These are phyloP conservation scores for Emericellopsis terricola DNA, from an alignment of 495 filamentous ascomycete genomes.

Conservation along the genomic window DNA sequence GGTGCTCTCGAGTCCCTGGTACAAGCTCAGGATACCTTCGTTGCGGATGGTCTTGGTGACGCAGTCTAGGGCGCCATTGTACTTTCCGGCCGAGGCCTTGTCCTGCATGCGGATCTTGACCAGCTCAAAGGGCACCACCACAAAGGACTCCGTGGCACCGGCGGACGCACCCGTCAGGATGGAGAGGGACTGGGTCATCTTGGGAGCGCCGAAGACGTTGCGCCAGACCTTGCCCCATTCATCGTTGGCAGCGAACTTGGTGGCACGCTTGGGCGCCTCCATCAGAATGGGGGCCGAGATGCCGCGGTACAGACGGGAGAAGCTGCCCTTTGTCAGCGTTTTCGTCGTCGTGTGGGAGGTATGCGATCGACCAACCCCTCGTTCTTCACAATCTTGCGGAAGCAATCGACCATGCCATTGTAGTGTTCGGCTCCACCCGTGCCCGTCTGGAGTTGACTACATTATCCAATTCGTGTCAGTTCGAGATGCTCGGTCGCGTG, in stretches of 20 bases:
- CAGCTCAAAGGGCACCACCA: constrained; percentile 78
- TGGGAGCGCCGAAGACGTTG: constrained; percentile 55
- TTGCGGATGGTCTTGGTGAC: constrained; percentile 61
- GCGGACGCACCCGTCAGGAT: constrained; percentile 86
- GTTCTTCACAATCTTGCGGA: constrained; percentile 84
- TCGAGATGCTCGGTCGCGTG: neutral
- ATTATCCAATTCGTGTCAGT: constrained; percentile 10
- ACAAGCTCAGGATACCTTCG: constrained; percentile 77
- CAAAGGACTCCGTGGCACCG: constrained; percentile 88
- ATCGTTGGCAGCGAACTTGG: constrained; percentile 97
- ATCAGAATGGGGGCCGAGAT: constrained; percentile 93
- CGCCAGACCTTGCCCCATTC: constrained; percentile 91
- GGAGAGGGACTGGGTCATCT: constrained; percentile 82
- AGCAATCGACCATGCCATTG: constrained; percentile 95
- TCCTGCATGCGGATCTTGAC: constrained; percentile 96
- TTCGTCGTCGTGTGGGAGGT: neutral
- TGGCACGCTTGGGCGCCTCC: constrained; percentile 97
- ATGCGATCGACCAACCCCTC: constrained; percentile 52
- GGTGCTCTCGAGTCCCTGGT: constrained; percentile 91
- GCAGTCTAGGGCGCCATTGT: constrained; percentile 83
- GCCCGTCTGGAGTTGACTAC: constrained; percentile 73
- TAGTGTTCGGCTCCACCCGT: constrained; percentile 60
- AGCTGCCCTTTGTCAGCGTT: constrained; percentile 24
- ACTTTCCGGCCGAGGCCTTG: constrained; percentile 82
- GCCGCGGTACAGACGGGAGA: constrained; percentile 83